Base-by-base conservation (phyloP, 108 stramenopile species). In the Craspedostauros australis region DNA sequence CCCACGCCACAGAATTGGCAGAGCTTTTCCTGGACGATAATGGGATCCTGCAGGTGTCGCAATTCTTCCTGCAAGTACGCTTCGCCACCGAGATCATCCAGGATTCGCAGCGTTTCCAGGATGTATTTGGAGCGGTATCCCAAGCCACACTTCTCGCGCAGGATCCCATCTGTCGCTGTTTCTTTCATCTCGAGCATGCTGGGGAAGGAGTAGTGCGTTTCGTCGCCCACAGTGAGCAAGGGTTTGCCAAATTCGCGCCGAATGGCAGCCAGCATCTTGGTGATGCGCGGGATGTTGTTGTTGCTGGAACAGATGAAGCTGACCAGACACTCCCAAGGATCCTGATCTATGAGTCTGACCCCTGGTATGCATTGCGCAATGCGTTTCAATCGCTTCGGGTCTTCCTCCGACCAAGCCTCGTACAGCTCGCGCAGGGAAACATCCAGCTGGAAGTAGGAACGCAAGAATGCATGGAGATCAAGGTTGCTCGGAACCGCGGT, bases 241-340 rank as follows among this genome's bases (percentile, higher is more conserved):
- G 57, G 79, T 34, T 40, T 56, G 2, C 96, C 98, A 69, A 78
- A 96, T 26, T 57, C 42, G 41, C 59, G 53, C 45, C 97, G 69
- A 41, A 98, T 73, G 8, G 75, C 40, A 20, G 73, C 60, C 33
- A 98, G 66, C 88, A 99, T 96, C 22, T 84, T 76, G 3, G 80
- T 76, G 50, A 99, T 99, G 12, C 99, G 62, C 6, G 95, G 80
- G 53, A 99, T 98, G 70, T 98, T 98, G 79, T 99, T 99, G 78
- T 99, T 99, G 60, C 83, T 84, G 15, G 86, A 90, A 57, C 97
- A 98, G 26, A 99, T 90, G 64, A 99, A 99, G 43, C 91, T 94
- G 40, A 98, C 64, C 36, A 98, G 72, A 62, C 96, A 96, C 62
- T 99, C 98, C 52, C 83, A 72, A 5, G 96, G 96, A 63, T 98